Percentiles rank a stretch among this genome's conserved stretches.
Conservation (phyloP, 768 basidiomycete species). For the Tephrocybe rancida region DNA sequence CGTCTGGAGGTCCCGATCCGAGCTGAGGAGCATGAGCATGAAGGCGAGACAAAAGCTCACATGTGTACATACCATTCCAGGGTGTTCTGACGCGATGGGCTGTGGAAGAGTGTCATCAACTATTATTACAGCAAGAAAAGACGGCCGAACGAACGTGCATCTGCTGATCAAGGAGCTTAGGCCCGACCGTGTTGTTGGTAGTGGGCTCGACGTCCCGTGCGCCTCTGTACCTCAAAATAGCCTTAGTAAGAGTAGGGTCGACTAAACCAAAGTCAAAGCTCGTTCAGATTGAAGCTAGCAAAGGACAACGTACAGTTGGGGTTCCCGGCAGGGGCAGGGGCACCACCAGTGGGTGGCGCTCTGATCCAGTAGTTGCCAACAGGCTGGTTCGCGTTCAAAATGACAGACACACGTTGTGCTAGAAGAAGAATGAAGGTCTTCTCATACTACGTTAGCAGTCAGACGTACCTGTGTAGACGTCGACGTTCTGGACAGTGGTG, state of each 20-base stretch:
- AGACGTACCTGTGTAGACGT: conserved; percentile 41
- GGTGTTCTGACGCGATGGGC: conserved; percentile 18
- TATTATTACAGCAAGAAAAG: not conserved
- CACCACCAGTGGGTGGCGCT: conserved; percentile 26
- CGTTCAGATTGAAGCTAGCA: not conserved
- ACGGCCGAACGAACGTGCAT: conserved; percentile 21
- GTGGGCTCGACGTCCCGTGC: conserved; percentile 29
- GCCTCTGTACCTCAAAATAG: conserved; percentile 34
- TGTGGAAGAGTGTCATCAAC: not conserved
- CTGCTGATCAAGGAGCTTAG: conserved; percentile 21
- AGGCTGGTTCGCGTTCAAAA: conserved; percentile 43
- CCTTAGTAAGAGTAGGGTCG: conserved; percentile 26
- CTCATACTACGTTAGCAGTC: not conserved
- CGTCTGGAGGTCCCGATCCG: conserved; percentile 18
- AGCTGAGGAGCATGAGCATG: conserved; percentile 12
- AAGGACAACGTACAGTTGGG: conserved; percentile 21
- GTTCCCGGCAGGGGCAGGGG: conserved; percentile 21
- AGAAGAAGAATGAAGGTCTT: not conserved
- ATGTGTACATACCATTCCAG: conserved; percentile 14
- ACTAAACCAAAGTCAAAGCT: conserved; percentile 5
- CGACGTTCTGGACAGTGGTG: conserved; percentile 39
- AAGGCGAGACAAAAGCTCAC: not conserved
- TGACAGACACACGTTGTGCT: conserved; percentile 39
- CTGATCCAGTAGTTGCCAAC: conserved; percentile 49
- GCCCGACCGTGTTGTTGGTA: conserved; percentile 16